Conservation (phyloP, 1,284 basidiomycete species). For the Ustilago xerochloae region DNA sequence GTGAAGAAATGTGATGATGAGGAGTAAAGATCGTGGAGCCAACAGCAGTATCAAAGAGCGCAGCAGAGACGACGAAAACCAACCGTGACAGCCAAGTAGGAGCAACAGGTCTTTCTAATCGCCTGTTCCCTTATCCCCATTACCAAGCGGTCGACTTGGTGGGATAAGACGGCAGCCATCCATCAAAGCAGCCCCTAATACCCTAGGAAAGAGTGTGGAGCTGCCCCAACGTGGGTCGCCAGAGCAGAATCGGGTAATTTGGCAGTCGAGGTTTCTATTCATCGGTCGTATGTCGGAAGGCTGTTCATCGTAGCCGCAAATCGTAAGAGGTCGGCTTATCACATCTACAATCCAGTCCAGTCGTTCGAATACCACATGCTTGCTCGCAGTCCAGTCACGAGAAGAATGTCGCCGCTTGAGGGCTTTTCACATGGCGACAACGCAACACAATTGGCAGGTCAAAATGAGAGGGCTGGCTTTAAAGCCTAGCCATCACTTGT, state of each 20-base stretch:
- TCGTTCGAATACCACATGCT: neutral
- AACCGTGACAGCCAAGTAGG: slow-evolving; percentile 26
- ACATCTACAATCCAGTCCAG: neutral
- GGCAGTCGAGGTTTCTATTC: slow-evolving; percentile 18
- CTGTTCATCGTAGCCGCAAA: neutral
- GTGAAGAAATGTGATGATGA: neutral
- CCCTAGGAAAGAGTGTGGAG: neutral
- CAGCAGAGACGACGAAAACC: slow-evolving; percentile 8
- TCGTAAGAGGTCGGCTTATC: neutral
- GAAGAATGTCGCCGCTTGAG: slow-evolving; percentile 36
- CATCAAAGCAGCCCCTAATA: slow-evolving; percentile 1
- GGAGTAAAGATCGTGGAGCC: neutral
- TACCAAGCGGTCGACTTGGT: slow-evolving; percentile 2
- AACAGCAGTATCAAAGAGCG: neutral
- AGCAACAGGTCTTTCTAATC: slow-evolving; percentile 49
- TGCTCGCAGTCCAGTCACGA: no score
- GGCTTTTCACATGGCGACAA: slow-evolving; percentile 34
- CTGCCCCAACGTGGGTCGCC: slow-evolving; percentile 44
- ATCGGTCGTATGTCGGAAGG: neutral
- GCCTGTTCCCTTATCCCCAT: slow-evolving; percentile 38
- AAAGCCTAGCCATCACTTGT: slow-evolving; percentile 19
- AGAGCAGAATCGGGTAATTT: slow-evolving; percentile 26
- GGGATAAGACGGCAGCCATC: slow-evolving; percentile 45
- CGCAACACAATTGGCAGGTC: slow-evolving; percentile 3
- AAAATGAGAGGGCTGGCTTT: slow-evolving; percentile 27